Conservation (phyloP, 2,329 filamentous ascomycete species). For the Pseudophaeomoniella oleicola region DNA sequence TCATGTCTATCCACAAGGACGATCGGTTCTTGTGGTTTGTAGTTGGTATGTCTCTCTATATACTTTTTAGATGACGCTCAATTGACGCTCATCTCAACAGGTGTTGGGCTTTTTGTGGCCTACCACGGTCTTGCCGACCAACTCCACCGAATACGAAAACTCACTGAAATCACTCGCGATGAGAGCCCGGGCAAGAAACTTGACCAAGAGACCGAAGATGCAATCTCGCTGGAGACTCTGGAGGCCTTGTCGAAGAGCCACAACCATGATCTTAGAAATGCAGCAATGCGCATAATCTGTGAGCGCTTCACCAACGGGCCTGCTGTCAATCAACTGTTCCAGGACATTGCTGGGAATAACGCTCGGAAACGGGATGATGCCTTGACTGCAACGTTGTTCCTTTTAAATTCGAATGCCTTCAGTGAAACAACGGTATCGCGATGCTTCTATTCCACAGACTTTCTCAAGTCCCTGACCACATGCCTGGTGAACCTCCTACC, state of each 20-base stretch:
- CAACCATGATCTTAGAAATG: constrained; percentile 58
- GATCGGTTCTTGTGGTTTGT: constrained; percentile 1
- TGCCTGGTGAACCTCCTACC: constrained; percentile 11
- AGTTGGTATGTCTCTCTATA: constrained; percentile 1
- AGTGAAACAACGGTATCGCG: constrained; percentile 3
- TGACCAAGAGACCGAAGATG: constrained; percentile 10
- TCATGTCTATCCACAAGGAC: constrained; percentile 1
- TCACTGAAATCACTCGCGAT: constrained; percentile 1
- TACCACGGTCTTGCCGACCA: not conserved
- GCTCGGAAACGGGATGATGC: constrained; percentile 22
- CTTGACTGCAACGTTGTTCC: constrained; percentile 26
- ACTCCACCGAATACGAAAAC: not conserved
- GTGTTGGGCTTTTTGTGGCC: constrained; percentile 1
- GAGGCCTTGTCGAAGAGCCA: constrained; percentile 54
- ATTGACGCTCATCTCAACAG: no score
- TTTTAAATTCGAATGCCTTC: constrained; percentile 15
- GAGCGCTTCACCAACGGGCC: constrained; percentile 27
- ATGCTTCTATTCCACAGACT: constrained; percentile 20
- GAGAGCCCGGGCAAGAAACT: not conserved
- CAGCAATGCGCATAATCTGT: constrained; percentile 33
- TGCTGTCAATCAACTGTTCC: constrained; percentile 23
- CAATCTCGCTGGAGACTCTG: constrained; percentile 51
- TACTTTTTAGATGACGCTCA: not conserved
- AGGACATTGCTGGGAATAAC: constrained; percentile 25
- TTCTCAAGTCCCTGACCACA: constrained; percentile 14